Conservation (phyloP, 139 green algal genomes). For the Mesotaenium endlicherianum region DNA sequence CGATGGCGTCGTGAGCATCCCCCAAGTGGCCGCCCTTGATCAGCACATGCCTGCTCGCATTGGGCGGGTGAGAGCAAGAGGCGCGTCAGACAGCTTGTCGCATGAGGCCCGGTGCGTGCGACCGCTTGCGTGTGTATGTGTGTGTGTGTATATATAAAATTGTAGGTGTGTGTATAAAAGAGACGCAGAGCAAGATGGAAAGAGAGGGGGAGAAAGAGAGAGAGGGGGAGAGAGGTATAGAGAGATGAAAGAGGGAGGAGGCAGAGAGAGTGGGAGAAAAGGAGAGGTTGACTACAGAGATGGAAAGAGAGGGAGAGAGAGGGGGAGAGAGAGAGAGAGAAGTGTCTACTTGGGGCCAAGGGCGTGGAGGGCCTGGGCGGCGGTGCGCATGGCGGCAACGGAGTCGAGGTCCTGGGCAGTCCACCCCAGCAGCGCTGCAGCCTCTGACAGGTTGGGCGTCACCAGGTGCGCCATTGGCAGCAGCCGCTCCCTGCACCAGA, state of each 20-base stretch:
- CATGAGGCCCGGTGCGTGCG: not conserved
- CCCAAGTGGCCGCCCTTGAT: not conserved
- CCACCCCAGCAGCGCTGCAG: slow-evolving; percentile 73
- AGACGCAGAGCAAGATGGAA: not conserved
- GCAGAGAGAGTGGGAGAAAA: not conserved
- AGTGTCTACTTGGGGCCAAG: slow-evolving; percentile 29
- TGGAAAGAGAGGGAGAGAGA: not conserved
- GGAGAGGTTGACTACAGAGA: too few relatives aligned
- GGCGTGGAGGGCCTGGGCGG: slow-evolving; percentile 10
- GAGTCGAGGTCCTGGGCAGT: not conserved
- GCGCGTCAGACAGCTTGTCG: not conserved
- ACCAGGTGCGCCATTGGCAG: slow-evolving; percentile 78
- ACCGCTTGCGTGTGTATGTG: not conserved
- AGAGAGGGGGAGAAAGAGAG: not conserved
- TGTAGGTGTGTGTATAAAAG: not conserved
- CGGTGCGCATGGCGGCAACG: slow-evolving; percentile 17
- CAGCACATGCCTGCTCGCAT: not conserved
- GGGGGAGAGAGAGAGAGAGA: not conserved
- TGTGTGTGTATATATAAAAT: slow-evolving; percentile 4
- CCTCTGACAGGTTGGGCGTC: slow-evolving; percentile 93
- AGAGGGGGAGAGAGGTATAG: not conserved
- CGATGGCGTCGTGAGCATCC: slow-evolving; percentile 49
- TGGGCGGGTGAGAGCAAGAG: not conserved
- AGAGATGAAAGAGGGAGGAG: not conserved
- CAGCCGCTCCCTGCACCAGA: slow-evolving; percentile 57